Conservation (phyloP, 2,329 filamentous ascomycete species). For the Trichoderma brevicompactum region DNA sequence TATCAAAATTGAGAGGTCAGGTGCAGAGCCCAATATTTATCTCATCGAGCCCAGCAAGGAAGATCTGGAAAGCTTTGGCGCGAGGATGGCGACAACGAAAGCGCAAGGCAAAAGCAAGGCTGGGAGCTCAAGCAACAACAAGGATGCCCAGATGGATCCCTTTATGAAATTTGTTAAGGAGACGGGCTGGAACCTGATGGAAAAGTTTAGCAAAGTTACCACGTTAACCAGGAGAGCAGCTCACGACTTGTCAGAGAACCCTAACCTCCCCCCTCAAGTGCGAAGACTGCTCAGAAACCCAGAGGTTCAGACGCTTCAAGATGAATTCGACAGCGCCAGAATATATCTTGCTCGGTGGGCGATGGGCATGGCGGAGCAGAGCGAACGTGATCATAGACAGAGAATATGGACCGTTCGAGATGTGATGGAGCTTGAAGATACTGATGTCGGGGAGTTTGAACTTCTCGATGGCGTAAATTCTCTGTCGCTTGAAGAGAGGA, state of each 20-base stretch:
- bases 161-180: conserved; percentile 93
- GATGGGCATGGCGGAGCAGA: conserved; percentile 98
- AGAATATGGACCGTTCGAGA: conserved; percentile 93
- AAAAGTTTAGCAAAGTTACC: conserved; percentile 96
- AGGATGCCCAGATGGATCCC: conserved; percentile 84
- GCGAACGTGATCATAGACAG: conserved; percentile 82
- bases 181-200: conserved; percentile 92
- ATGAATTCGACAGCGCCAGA: conserved; percentile 95
- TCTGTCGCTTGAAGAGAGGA: conserved; percentile 74
- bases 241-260: conserved; percentile 89
- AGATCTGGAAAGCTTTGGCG: conserved; percentile 80
- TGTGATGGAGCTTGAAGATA: conserved; percentile 91
- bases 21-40: conserved; percentile 87
- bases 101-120: conserved; percentile 36
- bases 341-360: conserved; percentile 96
- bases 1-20: conserved; percentile 79
- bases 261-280: conserved; percentile 86
- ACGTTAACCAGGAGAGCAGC: conserved; percentile 93
- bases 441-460: conserved; percentile 94
- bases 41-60: conserved; percentile 85
- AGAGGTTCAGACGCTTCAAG: conserved; percentile 91
- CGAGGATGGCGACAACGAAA: conserved; percentile 51
- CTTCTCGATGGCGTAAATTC: conserved; percentile 80
- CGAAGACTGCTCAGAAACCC: conserved; percentile 83
- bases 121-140: conserved; percentile 46